Conservation (phyloP, 2,329 filamentous ascomycete species). For the Dactylellina drechsleri region DNA sequence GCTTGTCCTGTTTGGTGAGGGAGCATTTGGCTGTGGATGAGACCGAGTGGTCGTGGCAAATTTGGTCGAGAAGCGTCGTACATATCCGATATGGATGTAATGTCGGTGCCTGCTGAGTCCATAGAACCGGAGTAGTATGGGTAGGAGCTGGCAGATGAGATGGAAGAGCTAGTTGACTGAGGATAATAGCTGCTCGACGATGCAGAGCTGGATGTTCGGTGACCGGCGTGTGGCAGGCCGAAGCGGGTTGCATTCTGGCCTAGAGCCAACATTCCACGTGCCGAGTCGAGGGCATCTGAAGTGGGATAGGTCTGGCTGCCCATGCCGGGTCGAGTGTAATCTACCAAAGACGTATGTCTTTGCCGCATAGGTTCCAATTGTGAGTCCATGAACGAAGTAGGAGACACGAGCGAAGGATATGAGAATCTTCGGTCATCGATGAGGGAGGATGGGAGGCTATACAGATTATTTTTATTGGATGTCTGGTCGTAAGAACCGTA, state of each 20-base stretch:
- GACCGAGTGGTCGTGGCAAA: constrained; percentile 79
- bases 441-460: constrained; percentile 55
- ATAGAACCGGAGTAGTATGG: constrained; percentile 86
- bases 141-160: constrained; percentile 83
- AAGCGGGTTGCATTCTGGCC: constrained; percentile 69
- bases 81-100: constrained; percentile 77
- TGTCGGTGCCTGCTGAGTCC: constrained; percentile 86
- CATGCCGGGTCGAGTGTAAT: constrained; percentile 65
- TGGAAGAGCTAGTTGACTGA: constrained; percentile 87
- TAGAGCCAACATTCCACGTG: constrained; percentile 93
- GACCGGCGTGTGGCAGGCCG: constrained; percentile 63
- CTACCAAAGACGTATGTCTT: constrained; percentile 73
- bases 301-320: constrained; percentile 70
- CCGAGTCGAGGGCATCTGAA: constrained; percentile 90
- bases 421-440: constrained; percentile 75
- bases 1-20: constrained; percentile 71
- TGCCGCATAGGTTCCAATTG: constrained; percentile 60
- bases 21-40: constrained; percentile 63
- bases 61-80: constrained; percentile 43
- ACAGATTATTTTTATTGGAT: constrained; percentile 49
- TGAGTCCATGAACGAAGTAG: constrained; percentile 61
- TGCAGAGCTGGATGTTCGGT: constrained; percentile 83
- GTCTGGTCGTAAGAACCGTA: constrained; percentile 48
- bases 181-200: constrained; percentile 77
- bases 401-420: constrained; percentile 79